These are phyloP conservation scores for Protomyces inundatus DNA, from an alignment of 1,139 yeast species.

Conservation along the genomic window DNA sequence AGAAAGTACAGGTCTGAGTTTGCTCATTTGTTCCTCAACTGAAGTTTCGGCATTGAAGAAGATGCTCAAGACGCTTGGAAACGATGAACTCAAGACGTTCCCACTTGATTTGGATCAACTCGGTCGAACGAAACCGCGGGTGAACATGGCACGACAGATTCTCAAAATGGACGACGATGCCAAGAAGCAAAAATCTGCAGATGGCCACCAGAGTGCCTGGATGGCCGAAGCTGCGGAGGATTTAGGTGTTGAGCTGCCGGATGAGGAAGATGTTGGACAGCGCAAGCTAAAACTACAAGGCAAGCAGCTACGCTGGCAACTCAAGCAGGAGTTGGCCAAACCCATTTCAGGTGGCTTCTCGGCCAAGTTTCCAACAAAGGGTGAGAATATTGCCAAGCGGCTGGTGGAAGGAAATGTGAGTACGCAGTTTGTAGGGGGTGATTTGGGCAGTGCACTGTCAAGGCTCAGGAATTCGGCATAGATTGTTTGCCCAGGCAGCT, in stretches of 20 bases:
- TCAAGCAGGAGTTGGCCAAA: slow-evolving; percentile 51
- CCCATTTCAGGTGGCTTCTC: slow-evolving; percentile 60
- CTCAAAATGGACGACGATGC: slow-evolving; percentile 55
- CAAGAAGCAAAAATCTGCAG: slow-evolving; percentile 1
- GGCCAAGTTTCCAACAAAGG: slow-evolving; percentile 67
- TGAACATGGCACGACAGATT: slow-evolving; percentile 60
- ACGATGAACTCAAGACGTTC: slow-evolving; percentile 60
- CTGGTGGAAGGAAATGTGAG: slow-evolving; percentile 69
- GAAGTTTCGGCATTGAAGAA: slow-evolving; percentile 43
- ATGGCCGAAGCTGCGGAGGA: slow-evolving; percentile 88
- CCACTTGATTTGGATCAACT: slow-evolving; percentile 75
- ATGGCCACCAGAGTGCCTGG: slow-evolving; percentile 48
- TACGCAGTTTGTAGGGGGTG: slow-evolving; percentile 63
- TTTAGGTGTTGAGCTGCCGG: slow-evolving; percentile 62
- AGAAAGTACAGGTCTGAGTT: slow-evolving; percentile 86
- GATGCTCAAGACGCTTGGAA: slow-evolving; percentile 60
- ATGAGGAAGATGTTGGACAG: slow-evolving; percentile 46
- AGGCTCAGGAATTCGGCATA: neutral
- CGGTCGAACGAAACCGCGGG: slow-evolving; percentile 63
- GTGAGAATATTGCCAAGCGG: slow-evolving; percentile 80
- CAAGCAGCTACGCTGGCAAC: slow-evolving; percentile 53
- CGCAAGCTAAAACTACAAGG: slow-evolving; percentile 13
- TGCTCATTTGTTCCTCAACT: slow-evolving; percentile 86
- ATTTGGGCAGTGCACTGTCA: slow-evolving; percentile 58
- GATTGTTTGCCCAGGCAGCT: neutral